A percentile compares a stretch with the other conserved stretches of the same genome.
phyloP scores from a whole-genome alignment of 257 asterid species.

The Solanum stenotomum region DNA sequence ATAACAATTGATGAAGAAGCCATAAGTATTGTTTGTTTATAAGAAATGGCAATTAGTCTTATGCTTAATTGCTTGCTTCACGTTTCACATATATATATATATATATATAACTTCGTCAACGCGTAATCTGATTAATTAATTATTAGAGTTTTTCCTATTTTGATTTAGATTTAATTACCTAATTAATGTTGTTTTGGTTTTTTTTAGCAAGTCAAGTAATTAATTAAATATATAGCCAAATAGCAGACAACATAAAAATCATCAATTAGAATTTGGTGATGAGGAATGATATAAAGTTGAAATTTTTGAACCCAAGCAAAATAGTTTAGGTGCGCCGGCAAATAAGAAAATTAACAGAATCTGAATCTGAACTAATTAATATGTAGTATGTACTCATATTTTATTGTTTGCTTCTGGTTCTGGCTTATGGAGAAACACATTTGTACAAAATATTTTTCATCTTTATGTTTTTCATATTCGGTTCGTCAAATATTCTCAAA shows the following conservation, averaged over 20 bases:
- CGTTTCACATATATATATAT: neutral
- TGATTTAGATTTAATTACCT: neutral
- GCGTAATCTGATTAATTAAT: neutral
- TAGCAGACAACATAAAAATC: neutral
- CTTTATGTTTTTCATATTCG: too few species aligned
- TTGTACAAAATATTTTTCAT: too few species aligned
- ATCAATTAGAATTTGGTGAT: neutral
- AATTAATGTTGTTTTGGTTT: neutral
- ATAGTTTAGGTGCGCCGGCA: neutral
- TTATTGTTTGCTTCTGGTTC: too few species aligned
- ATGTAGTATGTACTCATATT: neutral
- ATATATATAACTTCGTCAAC: neutral
- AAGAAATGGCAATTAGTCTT: neutral
- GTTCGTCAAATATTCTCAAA: too few species aligned
- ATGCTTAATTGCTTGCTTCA: neutral
- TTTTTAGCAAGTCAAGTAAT: neutral
- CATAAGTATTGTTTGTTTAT: neutral
- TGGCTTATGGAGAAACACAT: too few species aligned
- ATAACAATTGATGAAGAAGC: conserved; percentile 2
- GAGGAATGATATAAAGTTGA: neutral
- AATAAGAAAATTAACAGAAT: neutral
- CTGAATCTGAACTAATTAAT: neutral
- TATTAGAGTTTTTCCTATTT: neutral
- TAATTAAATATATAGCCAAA: neutral
- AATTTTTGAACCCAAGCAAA: neutral